These are phyloP conservation scores for Ganoderma meredithae DNA, from an alignment of 1,284 basidiomycete species.

Conservation along the genomic window DNA sequence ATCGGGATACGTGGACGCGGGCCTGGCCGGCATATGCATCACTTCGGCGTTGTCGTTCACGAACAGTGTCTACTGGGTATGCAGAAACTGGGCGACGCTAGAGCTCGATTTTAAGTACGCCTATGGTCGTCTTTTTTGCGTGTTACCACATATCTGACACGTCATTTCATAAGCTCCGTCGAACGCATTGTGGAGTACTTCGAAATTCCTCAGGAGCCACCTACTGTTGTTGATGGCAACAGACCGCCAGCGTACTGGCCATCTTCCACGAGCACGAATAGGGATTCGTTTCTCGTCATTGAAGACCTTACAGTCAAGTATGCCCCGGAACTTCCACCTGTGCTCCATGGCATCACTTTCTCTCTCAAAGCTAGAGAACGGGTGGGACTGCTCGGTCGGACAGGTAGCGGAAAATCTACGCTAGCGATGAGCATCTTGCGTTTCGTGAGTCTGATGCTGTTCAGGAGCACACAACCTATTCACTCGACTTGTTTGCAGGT, in stretches of 20 bases:
- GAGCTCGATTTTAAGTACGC: conserved; percentile 73
- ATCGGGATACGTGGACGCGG: conserved; percentile 72
- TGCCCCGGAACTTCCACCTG: conserved; percentile 83
- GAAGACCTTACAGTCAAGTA: conserved; percentile 85
- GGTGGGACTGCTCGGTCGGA: conserved; percentile 79
- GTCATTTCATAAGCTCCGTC: conserved; percentile 61
- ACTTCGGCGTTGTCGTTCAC: conserved; percentile 77
- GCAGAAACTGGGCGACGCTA: conserved; percentile 65
- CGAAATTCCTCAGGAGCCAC: conserved; percentile 86
- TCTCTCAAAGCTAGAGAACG: conserved; percentile 68
- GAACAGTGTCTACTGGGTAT: conserved; percentile 70
- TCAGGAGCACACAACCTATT: background rate
- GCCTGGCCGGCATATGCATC: conserved; percentile 87
- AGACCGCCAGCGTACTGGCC: conserved; percentile 90
- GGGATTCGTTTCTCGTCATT: conserved; percentile 48
- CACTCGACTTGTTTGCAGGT: conserved; percentile 47
- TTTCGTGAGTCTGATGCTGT: conserved; percentile 62
- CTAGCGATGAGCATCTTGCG: conserved; percentile 88
- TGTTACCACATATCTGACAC: background rate
- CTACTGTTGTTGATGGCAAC: conserved; percentile 69
- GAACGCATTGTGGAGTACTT: conserved; percentile 92
- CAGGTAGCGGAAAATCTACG: conserved; percentile 83
- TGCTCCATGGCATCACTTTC: conserved; percentile 82
- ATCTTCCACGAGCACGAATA: conserved; percentile 61
- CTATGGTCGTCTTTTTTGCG: background rate